Evolutionary conservation across 2,329 filamentous ascomycete genomes (phyloP).

Genomic region (Aspergillus sp.): DNA sequence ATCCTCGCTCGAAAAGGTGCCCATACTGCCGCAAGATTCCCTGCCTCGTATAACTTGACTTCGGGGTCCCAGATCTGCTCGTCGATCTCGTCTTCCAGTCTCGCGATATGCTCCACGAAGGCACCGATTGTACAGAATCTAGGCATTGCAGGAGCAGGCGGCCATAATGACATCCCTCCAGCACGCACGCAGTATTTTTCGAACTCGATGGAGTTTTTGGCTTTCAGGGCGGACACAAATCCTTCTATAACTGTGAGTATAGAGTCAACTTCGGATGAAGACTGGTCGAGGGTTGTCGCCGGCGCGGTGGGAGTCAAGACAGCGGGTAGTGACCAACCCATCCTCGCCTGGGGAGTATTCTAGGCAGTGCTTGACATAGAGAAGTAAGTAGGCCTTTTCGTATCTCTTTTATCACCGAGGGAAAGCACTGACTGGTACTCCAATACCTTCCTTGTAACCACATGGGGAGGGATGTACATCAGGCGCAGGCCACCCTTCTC

Average conservation of each 20-base stretch:
- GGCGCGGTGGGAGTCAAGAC: neutral
- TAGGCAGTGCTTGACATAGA: neutral
- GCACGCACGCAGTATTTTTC: slow-evolving; percentile 35
- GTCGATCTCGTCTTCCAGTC: slow-evolving; percentile 31
- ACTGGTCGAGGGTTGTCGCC: neutral
- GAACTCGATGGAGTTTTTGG: slow-evolving; percentile 32
- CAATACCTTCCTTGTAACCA: neutral
- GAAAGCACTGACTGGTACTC: neutral
- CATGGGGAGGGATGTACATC: neutral
- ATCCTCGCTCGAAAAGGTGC: slow-evolving; percentile 36
- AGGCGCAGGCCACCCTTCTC: neutral
- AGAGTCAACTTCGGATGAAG: slow-evolving; percentile 6
- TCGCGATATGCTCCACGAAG: slow-evolving; percentile 33
- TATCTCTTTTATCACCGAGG: neutral
- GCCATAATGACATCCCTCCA: slow-evolving; percentile 36
- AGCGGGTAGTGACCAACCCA: neutral
- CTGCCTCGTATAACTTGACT: slow-evolving; percentile 30
- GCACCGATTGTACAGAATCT: slow-evolving; percentile 38
- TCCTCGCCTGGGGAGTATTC: neutral
- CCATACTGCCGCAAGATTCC: slow-evolving; percentile 35
- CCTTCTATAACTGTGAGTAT: slow-evolving; percentile 30
- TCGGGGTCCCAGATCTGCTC: slow-evolving; percentile 37
- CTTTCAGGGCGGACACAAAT: slow-evolving; percentile 31
- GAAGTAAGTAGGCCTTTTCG: neutral
- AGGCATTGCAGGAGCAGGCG: slow-evolving; percentile 28